A percentile compares a stretch with the other conserved stretches of the same genome.
Conservation (phyloP, 148 eudicot genomes). For the Fagopyrum homotropicum region DNA sequence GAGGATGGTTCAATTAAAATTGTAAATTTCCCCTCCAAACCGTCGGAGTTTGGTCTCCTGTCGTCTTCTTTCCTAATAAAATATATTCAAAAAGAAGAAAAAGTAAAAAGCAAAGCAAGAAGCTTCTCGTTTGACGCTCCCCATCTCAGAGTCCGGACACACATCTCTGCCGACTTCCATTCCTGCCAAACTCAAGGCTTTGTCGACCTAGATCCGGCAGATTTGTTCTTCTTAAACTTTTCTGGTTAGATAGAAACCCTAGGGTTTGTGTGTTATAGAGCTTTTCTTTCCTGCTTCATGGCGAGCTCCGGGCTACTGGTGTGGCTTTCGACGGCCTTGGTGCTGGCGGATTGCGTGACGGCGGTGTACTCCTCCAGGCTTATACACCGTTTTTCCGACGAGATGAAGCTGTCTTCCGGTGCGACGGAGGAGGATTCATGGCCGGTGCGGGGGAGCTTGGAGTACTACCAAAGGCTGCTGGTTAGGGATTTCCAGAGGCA, state of each 20-base stretch:
- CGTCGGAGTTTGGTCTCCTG: neutral
- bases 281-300: slow-evolving; percentile 1
- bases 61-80: neutral
- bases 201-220: slow-evolving; percentile 1
- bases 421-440: slow-evolving; percentile 13
- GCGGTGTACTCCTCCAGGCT: slow-evolving; percentile 43
- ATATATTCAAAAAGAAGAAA: neutral
- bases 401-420: slow-evolving; percentile 34
- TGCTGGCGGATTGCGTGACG: slow-evolving; percentile 7
- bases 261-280: neutral
- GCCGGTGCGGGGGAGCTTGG: slow-evolving; percentile 52
- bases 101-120: neutral
- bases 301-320: neutral
- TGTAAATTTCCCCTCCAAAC: neutral
- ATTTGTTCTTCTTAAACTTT: neutral
- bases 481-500: slow-evolving; percentile 54
- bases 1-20: neutral
- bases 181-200: neutral
- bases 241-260: neutral
- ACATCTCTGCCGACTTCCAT: neutral
- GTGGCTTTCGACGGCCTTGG: slow-evolving; percentile 14
- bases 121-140: neutral
- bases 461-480: slow-evolving; percentile 47
- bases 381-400: slow-evolving; percentile 75
- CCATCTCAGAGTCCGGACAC: neutral